Percentiles rank a stretch among this genome's conserved stretches.
Conservation (phyloP, 495 filamentous ascomycete genomes). For the Podospora australis region DNA sequence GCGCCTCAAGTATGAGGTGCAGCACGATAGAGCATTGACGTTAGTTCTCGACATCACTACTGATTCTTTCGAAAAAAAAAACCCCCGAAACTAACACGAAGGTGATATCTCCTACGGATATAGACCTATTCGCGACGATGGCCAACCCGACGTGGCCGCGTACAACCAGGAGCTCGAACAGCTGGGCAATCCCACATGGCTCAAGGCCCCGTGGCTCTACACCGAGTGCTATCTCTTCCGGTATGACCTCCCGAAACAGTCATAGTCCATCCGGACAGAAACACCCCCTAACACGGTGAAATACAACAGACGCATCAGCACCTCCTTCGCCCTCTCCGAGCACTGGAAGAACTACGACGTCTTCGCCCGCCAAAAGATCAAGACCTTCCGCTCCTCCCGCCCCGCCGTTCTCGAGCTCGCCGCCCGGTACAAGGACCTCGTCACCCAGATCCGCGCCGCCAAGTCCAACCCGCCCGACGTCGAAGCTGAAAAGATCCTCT, state of each 20-base stretch:
- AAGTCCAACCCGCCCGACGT: constrained; percentile 44
- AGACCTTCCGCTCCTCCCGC: constrained; percentile 87
- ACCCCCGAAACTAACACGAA: too few relatives aligned
- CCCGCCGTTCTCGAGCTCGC: constrained; percentile 88
- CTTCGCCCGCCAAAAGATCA: constrained; percentile 85
- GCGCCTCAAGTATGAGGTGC: constrained; percentile 88
- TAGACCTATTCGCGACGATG: constrained; percentile 81
- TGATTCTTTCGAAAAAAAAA: too few relatives aligned
- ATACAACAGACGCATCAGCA: constrained; percentile 64
- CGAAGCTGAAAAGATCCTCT: constrained; percentile 68
- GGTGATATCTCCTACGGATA: too few relatives aligned
- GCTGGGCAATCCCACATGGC: constrained; percentile 72
- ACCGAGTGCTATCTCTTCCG: constrained; percentile 92
- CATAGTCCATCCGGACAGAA: constrained; percentile 4
- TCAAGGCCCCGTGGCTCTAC: constrained; percentile 79
- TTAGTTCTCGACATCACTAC: too few relatives aligned
- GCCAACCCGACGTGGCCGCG: constrained; percentile 62
- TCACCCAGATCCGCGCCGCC: constrained; percentile 54
- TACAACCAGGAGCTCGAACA: constrained; percentile 84
- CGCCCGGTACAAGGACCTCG: constrained; percentile 72
- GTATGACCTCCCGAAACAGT: constrained; percentile 31
- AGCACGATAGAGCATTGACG: constrained; percentile 80
- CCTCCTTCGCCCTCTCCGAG: constrained; percentile 66
- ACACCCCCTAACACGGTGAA: too few relatives aligned
- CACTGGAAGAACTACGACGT: constrained; percentile 93